Percentiles rank a stretch among this genome's conserved stretches.
phyloP scores from a whole-genome alignment of 306 rosid genomes.

The Clitoria ternatea region DNA sequence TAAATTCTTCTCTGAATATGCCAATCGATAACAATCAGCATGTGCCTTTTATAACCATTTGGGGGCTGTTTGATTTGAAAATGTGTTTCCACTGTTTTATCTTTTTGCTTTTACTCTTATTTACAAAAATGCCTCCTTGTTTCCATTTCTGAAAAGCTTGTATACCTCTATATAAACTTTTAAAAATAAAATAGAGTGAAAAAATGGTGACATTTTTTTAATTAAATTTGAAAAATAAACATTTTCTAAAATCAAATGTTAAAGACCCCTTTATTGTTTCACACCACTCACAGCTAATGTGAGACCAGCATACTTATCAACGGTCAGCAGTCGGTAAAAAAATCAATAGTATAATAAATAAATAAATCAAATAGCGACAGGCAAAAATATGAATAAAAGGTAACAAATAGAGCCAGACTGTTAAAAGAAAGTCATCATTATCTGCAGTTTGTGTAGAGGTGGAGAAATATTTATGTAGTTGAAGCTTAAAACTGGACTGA shows the following conservation, averaged over 20 bases:
- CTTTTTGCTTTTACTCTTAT: too few species aligned
- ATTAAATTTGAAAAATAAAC: too few species aligned
- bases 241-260: too few species aligned
- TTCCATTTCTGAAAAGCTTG: too few species aligned
- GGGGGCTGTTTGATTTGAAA: too few species aligned
- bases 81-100: too few species aligned
- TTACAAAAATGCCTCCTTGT: too few species aligned
- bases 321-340: background rate
- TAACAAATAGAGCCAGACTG: background rate
- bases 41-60: background rate
- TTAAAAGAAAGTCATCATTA: background rate
- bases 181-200: too few species aligned
- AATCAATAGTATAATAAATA: background rate
- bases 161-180: too few species aligned
- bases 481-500: background rate
- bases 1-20: background rate
- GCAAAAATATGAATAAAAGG: background rate
- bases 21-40: background rate
- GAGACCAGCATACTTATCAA: background rate
- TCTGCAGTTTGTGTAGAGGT: background rate
- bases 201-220: too few species aligned
- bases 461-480: background rate
- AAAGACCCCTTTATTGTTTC: too few species aligned
- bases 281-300: background rate
- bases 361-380: background rate